Evolutionary conservation across 176 grass and related monocot genomes (phyloP).

Genomic region (Phragmites australis): DNA sequence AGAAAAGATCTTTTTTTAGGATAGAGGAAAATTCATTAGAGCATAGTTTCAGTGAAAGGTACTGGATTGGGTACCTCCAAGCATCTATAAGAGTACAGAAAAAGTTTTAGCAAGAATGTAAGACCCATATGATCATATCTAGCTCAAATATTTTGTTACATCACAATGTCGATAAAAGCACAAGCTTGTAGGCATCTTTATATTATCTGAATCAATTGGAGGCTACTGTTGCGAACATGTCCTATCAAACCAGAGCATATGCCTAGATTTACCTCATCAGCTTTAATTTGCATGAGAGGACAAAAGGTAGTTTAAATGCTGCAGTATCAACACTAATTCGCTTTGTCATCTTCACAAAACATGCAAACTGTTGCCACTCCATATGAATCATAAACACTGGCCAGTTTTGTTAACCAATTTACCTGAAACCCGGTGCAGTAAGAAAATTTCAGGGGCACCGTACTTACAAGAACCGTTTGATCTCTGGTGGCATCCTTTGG

Average conservation of each 20-base stretch:
- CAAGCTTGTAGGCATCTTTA: background rate
- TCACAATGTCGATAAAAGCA: background rate
- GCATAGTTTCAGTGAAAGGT: background rate
- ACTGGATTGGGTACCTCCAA: background rate
- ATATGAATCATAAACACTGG: background rate
- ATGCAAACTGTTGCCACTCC: background rate
- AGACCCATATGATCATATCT: background rate
- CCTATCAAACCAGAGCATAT: background rate
- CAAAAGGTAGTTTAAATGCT: background rate
- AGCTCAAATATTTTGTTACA: background rate
- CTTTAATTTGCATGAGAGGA: background rate
- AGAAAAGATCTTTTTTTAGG: background rate
- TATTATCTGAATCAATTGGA: background rate
- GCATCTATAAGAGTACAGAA: background rate
- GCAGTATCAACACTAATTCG: background rate
- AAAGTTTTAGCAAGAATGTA: background rate
- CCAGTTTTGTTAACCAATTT: background rate
- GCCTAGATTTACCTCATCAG: background rate
- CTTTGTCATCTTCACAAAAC: background rate
- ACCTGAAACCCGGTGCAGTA: background rate
- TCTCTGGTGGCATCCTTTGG: slow-evolving; percentile 94
- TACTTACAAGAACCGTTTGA: slow-evolving; percentile 95
- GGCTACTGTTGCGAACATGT: background rate
- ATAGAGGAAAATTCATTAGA: background rate
- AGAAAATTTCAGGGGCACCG: background rate